Conservation (phyloP, 192 early-diverging fungal genomes). For the Lobulomyces angularis region DNA sequence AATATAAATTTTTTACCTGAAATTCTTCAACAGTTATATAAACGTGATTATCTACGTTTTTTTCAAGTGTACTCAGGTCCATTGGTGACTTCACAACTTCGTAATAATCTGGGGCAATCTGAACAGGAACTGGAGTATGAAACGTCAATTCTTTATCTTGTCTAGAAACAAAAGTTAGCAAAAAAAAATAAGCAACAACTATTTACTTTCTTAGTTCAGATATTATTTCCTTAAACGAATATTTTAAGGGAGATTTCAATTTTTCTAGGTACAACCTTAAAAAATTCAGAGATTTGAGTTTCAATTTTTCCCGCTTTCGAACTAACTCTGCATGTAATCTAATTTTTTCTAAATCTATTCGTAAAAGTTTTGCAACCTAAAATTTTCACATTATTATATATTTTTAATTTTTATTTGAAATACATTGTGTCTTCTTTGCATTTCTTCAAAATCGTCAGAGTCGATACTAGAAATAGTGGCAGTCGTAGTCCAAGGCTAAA, state of each 20-base stretch:
- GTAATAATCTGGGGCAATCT: constrained; percentile 65
- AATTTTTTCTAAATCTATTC: constrained; percentile 79
- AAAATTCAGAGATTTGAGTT: constrained; percentile 27
- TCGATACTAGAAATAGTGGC: constrained; percentile 33
- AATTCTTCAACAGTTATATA: constrained; percentile 52
- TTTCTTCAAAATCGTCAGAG: constrained; percentile 62
- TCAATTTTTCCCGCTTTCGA: constrained; percentile 34
- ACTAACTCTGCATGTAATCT: constrained; percentile 74
- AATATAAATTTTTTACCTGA: constrained; percentile 20
- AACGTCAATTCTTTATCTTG: constrained; percentile 60
- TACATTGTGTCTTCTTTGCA: constrained; percentile 52
- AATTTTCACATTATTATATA: constrained; percentile 1
- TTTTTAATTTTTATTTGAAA: constrained; percentile 11
- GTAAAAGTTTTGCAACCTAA: constrained; percentile 35
- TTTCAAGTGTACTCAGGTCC: constrained; percentile 56
- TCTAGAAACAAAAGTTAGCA: constrained; percentile 7
- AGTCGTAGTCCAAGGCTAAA: constrained; percentile 84
- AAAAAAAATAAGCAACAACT: constrained; percentile 5
- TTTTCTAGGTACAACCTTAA: constrained; percentile 55
- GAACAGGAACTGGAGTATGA: constrained; percentile 49
- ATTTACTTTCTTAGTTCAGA: constrained; percentile 55
- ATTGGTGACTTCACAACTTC: constrained; percentile 59
- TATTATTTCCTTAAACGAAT: constrained; percentile 49
- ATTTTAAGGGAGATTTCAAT: constrained; percentile 58
- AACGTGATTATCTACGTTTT: constrained; percentile 36